Evolutionary conservation across 331 rosid species (phyloP).

Genomic region (Prunus yedoensis): DNA sequence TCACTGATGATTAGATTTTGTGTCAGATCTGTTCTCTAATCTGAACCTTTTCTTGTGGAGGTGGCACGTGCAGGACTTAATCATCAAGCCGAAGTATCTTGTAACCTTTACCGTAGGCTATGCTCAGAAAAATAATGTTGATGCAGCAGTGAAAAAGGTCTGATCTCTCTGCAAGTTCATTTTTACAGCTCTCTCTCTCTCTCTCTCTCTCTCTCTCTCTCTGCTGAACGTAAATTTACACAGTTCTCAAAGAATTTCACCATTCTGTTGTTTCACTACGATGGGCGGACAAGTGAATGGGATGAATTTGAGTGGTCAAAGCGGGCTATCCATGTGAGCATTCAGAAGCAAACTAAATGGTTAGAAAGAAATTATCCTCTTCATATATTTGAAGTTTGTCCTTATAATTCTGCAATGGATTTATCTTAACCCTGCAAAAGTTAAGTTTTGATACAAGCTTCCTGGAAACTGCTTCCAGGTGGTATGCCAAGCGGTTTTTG

Average conservation of each 20-base stretch:
- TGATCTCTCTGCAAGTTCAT: constrained; percentile 12
- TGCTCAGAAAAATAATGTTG: constrained; percentile 63
- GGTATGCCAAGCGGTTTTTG: constrained; percentile 95
- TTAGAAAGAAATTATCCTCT: constrained; percentile 29
- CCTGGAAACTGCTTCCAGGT: constrained; percentile 53
- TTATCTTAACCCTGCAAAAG: background rate
- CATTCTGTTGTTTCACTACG: constrained; percentile 86
- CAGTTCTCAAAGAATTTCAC: constrained; percentile 94
- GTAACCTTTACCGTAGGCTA: constrained; percentile 79
- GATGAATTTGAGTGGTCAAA: constrained; percentile 88
- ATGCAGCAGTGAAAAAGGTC: constrained; percentile 82
- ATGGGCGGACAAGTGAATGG: constrained; percentile 81
- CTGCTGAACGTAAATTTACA: constrained; percentile 22
- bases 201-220: constrained; percentile 7
- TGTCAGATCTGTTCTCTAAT: constrained; percentile 23
- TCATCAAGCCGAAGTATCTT: constrained; percentile 62
- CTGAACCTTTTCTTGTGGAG: constrained; percentile 43
- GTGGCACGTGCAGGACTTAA: constrained; percentile 62
- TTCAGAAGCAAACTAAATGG: constrained; percentile 90
- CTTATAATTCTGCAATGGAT: background rate
- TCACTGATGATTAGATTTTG: background rate
- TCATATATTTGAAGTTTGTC: constrained; percentile 7
- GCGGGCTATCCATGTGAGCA: constrained; percentile 76
- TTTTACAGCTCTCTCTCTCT: background rate
- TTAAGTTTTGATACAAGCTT: constrained; percentile 15